phyloP scores from a whole-genome alignment of 169 alveolate species.

The Plasmodium gallinaceum region DNA sequence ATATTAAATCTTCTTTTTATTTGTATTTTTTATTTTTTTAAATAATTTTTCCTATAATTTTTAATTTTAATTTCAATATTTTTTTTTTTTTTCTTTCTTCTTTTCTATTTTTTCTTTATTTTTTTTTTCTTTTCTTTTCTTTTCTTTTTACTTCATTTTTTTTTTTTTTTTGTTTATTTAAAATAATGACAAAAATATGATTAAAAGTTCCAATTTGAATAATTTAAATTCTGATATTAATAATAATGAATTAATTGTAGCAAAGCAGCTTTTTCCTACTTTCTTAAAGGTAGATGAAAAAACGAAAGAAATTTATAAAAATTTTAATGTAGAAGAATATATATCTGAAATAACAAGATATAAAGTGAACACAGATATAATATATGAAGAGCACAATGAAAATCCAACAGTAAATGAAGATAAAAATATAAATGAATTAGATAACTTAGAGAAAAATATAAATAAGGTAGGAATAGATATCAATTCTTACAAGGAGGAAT shows the following conservation, averaged over 20 bases:
- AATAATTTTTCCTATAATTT: too few relatives aligned
- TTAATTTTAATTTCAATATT: too few relatives aligned
- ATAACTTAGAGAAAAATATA: background rate
- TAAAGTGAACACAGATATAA: background rate
- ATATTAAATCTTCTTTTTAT: too few relatives aligned
- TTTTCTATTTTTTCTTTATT: background rate
- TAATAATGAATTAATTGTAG: slow-evolving; percentile 35
- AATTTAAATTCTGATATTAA: background rate
- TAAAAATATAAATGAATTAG: background rate
- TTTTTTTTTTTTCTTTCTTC: background rate
- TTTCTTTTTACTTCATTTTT: background rate
- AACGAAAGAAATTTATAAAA: slow-evolving; percentile 26
- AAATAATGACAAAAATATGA: slow-evolving; percentile 34
- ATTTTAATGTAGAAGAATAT: slow-evolving; percentile 60
- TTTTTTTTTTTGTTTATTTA: background rate
- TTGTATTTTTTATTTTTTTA: too few relatives aligned
- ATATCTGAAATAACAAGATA: slow-evolving; percentile 18
- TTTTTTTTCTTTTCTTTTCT: slow-evolving; percentile 1
- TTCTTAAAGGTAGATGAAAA: slow-evolving; percentile 62
- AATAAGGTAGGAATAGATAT: background rate
- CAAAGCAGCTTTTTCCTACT: slow-evolving; percentile 40
- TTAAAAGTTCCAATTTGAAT: background rate
- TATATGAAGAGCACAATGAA: background rate
- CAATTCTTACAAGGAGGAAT: slow-evolving; percentile 24
- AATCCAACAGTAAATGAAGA: background rate